A percentile compares a stretch with the other conserved stretches of the same genome.
Evolutionary conservation across 1,284 basidiomycete species (phyloP).

Genomic region (Ganoderma meredithae): DNA sequence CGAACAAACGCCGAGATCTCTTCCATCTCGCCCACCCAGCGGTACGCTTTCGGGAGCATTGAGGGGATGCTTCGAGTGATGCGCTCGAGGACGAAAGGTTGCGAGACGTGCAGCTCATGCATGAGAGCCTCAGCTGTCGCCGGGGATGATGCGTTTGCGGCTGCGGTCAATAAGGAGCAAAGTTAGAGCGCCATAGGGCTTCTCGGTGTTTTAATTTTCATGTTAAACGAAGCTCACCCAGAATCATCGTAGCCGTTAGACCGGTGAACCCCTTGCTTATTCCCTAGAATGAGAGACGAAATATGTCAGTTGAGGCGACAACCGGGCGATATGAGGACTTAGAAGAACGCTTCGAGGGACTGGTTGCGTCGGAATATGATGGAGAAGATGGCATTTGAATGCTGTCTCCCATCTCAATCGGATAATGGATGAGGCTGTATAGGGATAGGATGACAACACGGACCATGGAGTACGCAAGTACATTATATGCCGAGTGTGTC

Average conservation of each 20-base stretch:
- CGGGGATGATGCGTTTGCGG: constrained; percentile 64
- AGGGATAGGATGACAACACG: not conserved
- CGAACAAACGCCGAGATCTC: constrained; percentile 63
- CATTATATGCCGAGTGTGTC: not conserved
- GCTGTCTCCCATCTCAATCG: not conserved
- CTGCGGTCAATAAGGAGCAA: constrained; percentile 39
- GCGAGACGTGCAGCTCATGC: constrained; percentile 54
- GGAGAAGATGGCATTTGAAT: not conserved
- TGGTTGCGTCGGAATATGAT: not conserved
- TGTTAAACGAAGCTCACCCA: constrained; percentile 46
- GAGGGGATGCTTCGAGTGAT: constrained; percentile 48
- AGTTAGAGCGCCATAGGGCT: not conserved
- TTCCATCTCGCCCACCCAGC: constrained; percentile 67
- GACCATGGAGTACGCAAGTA: not conserved
- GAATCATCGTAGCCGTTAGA: constrained; percentile 62
- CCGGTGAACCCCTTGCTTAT: constrained; percentile 64
- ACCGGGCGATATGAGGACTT: not conserved
- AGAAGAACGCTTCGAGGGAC: not conserved
- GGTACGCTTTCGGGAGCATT: constrained; percentile 67
- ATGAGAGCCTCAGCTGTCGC: constrained; percentile 61
- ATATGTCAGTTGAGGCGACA: constrained; percentile 2
- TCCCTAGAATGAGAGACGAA: constrained; percentile 45
- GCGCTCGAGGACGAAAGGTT: constrained; percentile 52
- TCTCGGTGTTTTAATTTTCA: not conserved
- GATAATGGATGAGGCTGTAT: not conserved